Conservation (phyloP, 441 rosid genomes). For the Euphorbia celastroides region DNA sequence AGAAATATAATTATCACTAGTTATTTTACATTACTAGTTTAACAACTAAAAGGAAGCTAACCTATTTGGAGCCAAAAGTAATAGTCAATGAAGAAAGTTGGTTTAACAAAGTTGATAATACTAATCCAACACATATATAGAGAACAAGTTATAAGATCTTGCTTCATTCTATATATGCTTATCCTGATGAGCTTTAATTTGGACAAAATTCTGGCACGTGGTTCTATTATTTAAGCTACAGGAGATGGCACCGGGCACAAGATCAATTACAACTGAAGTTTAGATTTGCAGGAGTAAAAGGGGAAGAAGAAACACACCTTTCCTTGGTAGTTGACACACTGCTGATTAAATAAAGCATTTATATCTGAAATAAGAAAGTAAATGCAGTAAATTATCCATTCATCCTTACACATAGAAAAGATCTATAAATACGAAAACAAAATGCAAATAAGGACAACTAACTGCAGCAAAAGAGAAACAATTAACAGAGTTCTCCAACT, state of each 20-base stretch:
- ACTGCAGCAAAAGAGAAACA: background rate
- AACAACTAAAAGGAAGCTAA: background rate
- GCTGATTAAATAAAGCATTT: constrained; percentile 64
- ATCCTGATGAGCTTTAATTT: background rate
- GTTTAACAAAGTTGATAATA: background rate
- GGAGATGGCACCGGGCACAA: background rate
- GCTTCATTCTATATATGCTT: background rate
- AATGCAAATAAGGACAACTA: background rate
- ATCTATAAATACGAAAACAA: background rate
- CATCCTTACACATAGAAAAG: background rate
- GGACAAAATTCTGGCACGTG: background rate
- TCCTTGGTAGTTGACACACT: constrained; percentile 67
- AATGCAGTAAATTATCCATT: constrained; percentile 15
- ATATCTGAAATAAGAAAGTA: constrained; percentile 50
- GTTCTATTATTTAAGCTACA: background rate
- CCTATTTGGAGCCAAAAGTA: background rate
- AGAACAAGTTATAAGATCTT: background rate
- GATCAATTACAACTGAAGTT: background rate
- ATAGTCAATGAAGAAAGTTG: background rate
- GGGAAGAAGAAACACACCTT: constrained; percentile 44
- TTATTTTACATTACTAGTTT: background rate
- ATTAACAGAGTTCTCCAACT: background rate
- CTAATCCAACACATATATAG: background rate
- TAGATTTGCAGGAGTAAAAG: background rate
- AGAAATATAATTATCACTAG: background rate